Evolutionary conservation across 805 yeast genomes (phyloP).

Genomic region (Ogataea pignaliae): DNA sequence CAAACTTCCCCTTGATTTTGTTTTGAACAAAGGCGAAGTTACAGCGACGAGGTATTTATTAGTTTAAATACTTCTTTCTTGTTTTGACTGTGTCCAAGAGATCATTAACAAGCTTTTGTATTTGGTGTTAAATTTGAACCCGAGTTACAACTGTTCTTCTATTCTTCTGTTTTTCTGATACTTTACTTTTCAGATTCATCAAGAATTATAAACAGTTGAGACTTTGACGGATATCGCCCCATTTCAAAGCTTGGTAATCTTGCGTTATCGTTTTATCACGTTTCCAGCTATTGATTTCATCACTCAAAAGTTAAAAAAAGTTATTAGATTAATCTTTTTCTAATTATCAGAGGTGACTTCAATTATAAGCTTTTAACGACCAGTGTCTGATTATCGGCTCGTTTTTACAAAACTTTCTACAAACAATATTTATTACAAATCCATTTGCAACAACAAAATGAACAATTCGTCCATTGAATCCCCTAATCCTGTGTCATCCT

Average conservation of each 20-base stretch:
- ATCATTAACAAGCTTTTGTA: slow-evolving; percentile 19
- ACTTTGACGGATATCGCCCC: slow-evolving; percentile 35
- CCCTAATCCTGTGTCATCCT: slow-evolving; percentile 3
- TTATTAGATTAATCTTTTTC: slow-evolving; percentile 11
- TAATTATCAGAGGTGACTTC: not conserved
- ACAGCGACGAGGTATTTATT: slow-evolving; percentile 22
- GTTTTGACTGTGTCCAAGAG: slow-evolving; percentile 10
- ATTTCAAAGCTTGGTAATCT: slow-evolving; percentile 23
- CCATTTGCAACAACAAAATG: not conserved
- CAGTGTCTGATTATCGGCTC: slow-evolving; percentile 19
- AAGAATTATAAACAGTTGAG: too few species aligned
- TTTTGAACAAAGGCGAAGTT: too few species aligned
- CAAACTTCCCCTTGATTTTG: too few species aligned
- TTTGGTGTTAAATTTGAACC: slow-evolving; percentile 27
- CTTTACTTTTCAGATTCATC: too few species aligned
- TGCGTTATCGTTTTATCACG: slow-evolving; percentile 18
- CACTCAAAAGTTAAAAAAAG: slow-evolving; percentile 4
- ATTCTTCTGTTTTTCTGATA: not conserved
- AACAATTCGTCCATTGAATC: slow-evolving; percentile 1
- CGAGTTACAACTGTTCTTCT: slow-evolving; percentile 10
- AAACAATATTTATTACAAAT: not conserved
- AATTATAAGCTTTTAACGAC: slow-evolving; percentile 19
- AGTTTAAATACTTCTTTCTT: slow-evolving; percentile 19
- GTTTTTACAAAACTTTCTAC: slow-evolving; percentile 3
- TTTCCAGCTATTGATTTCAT: slow-evolving; percentile 15